Percentiles rank a stretch among this genome's conserved stretches.
Conservation (phyloP, 176 grass and related monocot genomes). For the Chloris gayana region DNA sequence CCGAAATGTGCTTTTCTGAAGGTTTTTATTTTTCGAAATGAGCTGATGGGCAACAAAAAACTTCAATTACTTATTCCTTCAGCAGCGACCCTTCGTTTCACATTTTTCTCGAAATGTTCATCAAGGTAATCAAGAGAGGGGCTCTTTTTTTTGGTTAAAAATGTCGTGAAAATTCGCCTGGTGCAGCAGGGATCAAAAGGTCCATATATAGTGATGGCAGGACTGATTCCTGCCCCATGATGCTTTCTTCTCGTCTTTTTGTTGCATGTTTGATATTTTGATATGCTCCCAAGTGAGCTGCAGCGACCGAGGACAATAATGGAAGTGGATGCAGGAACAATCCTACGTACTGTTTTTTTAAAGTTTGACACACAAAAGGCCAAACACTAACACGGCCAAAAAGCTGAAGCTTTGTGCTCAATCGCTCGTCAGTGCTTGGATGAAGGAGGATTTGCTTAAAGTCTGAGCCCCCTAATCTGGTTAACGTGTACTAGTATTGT, state of each 20-base stretch:
- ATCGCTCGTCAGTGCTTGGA: conserved; percentile 15
- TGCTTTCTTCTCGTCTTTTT: not conserved
- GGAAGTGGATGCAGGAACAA: conserved; percentile 17
- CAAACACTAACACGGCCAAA: conserved; percentile 22
- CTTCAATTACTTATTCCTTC: not conserved
- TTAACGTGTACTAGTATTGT: not conserved
- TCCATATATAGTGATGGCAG: not conserved
- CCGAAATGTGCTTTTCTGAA: not conserved
- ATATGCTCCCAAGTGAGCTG: not conserved
- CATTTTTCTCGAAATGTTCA: not conserved
- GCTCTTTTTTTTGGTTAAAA: not conserved
- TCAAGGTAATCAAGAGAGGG: not conserved
- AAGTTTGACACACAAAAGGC: not conserved
- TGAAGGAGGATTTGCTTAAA: conserved; percentile 15
- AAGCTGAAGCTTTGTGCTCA: not conserved
- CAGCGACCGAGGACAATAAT: not conserved
- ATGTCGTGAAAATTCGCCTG: not conserved
- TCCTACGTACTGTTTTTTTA: not conserved
- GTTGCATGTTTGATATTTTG: not conserved
- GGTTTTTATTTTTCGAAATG: not conserved
- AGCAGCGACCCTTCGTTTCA: not conserved
- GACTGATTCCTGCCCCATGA: not conserved
- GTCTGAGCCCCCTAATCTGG: not conserved
- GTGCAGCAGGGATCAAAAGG: not conserved
- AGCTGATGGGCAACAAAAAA: not conserved